phyloP scores from a whole-genome alignment of 768 basidiomycete genomes.

The Dentipellis sp. region DNA sequence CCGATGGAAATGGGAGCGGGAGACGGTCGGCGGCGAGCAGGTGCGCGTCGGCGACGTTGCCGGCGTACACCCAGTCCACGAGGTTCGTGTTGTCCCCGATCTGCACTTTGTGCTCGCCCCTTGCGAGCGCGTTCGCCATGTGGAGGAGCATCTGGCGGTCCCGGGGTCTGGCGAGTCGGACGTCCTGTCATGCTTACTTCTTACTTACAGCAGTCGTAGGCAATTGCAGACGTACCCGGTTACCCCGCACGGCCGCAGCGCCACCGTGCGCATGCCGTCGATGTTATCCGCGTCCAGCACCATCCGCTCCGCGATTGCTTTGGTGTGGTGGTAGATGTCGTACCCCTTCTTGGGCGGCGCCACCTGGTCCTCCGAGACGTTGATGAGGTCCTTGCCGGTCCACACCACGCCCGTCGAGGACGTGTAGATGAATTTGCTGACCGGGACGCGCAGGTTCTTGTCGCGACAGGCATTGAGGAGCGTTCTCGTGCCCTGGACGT shows the following conservation, averaged over 20 bases:
- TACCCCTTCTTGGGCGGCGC: background rate
- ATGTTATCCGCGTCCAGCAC: background rate
- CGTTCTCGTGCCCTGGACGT: background rate
- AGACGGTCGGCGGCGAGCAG: slow-evolving; percentile 34
- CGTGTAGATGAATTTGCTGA: background rate
- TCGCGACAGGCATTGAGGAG: background rate
- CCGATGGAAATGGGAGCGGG: too few species aligned
- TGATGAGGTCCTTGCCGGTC: background rate
- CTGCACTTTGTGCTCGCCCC: background rate
- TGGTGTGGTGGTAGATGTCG: background rate
- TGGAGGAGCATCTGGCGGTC: background rate
- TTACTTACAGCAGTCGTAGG: too few species aligned
- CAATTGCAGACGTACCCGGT: background rate
- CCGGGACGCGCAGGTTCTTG: background rate
- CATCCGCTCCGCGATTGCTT: background rate
- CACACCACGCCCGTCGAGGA: background rate
- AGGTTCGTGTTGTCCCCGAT: slow-evolving; percentile 54
- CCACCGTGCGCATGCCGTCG: background rate
- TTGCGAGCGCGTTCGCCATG: background rate
- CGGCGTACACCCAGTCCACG: slow-evolving; percentile 96
- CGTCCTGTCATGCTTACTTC: too few species aligned
- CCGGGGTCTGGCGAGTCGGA: background rate
- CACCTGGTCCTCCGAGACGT: background rate
- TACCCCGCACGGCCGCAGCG: background rate
- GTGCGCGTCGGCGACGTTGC: slow-evolving; percentile 91